Percentiles rank a stretch among this genome's conserved stretches.
These are phyloP conservation scores for Candolleomyces aberdarensis DNA, from an alignment of 768 basidiomycete species.

Conservation along the genomic window DNA sequence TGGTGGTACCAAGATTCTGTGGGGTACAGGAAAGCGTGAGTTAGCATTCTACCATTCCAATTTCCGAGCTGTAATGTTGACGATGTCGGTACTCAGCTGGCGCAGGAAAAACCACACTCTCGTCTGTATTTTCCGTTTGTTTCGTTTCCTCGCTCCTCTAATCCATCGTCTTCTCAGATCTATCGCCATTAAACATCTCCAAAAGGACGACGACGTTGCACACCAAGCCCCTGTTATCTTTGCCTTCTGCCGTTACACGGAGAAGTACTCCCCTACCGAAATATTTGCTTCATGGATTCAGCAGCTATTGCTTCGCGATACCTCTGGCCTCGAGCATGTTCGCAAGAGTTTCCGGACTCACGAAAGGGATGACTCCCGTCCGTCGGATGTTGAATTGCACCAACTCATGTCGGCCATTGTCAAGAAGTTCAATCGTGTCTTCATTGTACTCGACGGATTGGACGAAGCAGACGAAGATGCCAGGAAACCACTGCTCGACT, in stretches of 20 bases:
- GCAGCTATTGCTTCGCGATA: neutral
- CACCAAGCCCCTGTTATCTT: neutral
- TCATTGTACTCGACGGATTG: neutral
- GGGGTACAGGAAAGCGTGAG: conserved; percentile 1
- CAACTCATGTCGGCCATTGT: neutral
- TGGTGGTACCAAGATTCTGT: neutral
- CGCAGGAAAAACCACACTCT: neutral
- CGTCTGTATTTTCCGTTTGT: neutral
- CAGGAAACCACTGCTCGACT: neutral
- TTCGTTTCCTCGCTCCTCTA: neutral
- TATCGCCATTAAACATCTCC: neutral
- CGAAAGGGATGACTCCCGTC: neutral
- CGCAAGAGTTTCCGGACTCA: neutral
- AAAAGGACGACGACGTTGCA: neutral
- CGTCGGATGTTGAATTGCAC: neutral
- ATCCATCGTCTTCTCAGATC: neutral
- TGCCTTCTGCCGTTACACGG: conserved; percentile 5
- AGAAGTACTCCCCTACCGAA: neutral
- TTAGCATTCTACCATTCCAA: too few relatives aligned
- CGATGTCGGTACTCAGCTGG: neutral
- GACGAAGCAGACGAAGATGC: neutral
- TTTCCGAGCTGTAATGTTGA: too few relatives aligned
- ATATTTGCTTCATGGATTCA: neutral
- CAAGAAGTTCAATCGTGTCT: neutral
- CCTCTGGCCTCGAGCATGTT: neutral